Evolutionary conservation across 1,139 yeast species (phyloP).

Genomic region (Yamadazyma sp.): DNA sequence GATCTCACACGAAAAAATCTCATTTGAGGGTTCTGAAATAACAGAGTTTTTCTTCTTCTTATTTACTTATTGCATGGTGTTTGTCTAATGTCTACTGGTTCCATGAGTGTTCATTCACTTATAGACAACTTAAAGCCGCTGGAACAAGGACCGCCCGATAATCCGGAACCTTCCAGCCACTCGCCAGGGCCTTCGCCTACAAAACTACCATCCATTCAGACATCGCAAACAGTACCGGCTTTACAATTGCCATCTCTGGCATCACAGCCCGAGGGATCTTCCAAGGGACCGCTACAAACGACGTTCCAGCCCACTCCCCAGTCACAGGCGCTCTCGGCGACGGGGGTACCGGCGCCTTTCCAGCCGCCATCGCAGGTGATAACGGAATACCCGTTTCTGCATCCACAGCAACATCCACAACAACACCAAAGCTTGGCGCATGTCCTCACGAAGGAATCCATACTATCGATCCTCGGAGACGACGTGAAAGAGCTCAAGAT

Average conservation of each 20-base stretch:
- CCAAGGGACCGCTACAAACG: background rate
- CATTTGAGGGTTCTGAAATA: conserved; percentile 1
- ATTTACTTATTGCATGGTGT: background rate
- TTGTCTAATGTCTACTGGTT: conserved; percentile 12
- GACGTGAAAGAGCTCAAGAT: conserved; percentile 55
- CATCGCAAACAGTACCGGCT: background rate
- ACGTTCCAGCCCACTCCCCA: background rate
- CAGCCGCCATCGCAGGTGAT: background rate
- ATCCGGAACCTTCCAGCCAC: no score
- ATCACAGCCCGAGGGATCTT: no score
- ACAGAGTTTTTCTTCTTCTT: background rate
- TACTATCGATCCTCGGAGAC: conserved; percentile 35
- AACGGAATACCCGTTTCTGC: no score
- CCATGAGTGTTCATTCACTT: conserved; percentile 31
- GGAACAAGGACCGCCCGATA: conserved; percentile 2
- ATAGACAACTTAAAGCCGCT: conserved; percentile 20
- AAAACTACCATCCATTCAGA: background rate
- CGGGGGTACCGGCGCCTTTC: background rate
- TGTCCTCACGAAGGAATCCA: background rate
- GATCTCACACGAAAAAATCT: conserved; percentile 2
- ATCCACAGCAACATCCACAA: background rate
- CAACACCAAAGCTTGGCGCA: background rate
- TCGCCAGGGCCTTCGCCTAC: no score
- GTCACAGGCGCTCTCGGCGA: background rate
- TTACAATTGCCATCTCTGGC: background rate